These are phyloP conservation scores for Ambrosia hybrid DNA, from an alignment of 140 eudicot genomes.

Conservation along the genomic window DNA sequence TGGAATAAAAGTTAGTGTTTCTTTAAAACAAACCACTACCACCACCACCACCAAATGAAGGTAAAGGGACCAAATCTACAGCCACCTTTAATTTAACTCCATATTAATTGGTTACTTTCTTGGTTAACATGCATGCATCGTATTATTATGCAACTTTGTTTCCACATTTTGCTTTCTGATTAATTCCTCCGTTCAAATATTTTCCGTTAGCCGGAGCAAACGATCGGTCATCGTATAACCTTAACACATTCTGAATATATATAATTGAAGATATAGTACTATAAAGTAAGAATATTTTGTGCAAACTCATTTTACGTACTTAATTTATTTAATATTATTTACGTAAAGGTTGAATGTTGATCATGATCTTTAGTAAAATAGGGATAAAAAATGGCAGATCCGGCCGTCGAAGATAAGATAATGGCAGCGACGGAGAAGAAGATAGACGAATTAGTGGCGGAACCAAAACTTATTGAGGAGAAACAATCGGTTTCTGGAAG, in stretches of 20 bases:
- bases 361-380: conserved; percentile 5
- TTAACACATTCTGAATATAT: conserved; percentile 3
- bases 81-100: conserved; percentile 12
- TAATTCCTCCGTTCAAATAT: conserved; percentile 10
- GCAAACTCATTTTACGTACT: conserved; percentile 2
- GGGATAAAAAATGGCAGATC: conserved; percentile 22
- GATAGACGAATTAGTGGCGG: neutral
- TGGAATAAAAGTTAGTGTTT: too few species aligned
- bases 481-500: conserved; percentile 26
- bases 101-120: conserved; percentile 27
- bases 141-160: conserved; percentile 25
- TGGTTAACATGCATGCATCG: conserved; percentile 28
- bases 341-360: neutral
- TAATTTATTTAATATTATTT: neutral
- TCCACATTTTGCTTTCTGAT: conserved; percentile 25
- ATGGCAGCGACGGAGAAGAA: neutral
- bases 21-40: too few species aligned
- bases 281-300: conserved; percentile 1
- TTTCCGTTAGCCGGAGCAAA: conserved; percentile 29
- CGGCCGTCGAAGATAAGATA: conserved; percentile 27
- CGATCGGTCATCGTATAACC: conserved; percentile 13
- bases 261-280: conserved; percentile 16
- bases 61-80: conserved; percentile 3
- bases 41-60: too few species aligned
- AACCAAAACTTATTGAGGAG: conserved; percentile 13